Evolutionary conservation across 2,329 filamentous ascomycete species (phyloP), one percentile per base, ranked within the genome.

Genomic region (Talaromyces atroroseus): DNA sequence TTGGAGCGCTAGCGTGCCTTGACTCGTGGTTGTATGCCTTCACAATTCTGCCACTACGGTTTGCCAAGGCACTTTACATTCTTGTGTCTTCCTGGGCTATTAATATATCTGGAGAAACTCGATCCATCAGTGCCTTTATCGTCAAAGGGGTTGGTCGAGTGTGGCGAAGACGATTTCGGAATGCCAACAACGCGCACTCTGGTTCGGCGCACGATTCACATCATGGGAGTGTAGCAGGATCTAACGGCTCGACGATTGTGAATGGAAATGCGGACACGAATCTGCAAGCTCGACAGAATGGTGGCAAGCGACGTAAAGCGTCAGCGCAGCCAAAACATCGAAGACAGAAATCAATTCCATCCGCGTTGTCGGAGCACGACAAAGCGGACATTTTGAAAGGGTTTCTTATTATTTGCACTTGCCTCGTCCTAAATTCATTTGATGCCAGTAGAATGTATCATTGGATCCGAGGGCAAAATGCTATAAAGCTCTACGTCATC

Each of bases 391-490:
- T 99, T 12, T 79, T 99, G 2, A 95, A 95, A 71, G 94, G 94
- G 0, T 78, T 90, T 20, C 82, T 99, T 58, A 92, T 99, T 59
- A 82, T 96, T 49, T 85, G 83, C 65, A 96, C 90, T 67, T 95
- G 90, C 64, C 78, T 88, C 52, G 84, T 92, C 14, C 78, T 99
- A 51, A 92, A 96, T 85, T 86, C 84, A 23, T 87, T 99, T 47
- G 95, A 99, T 69, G 94, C 94, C 5, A 96, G 92, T 68, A 85
- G 92, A 52, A 96, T 97, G 90, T 99, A 99, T 68, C 94, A 99
- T 71, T 92, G 92, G 65, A 96, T 99, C 64, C 87, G 92, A 48
- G 94, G 91, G 0, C 94, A 99, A 71, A 92, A 92, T 1, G 92
- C 92, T 7, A 96, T 99, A 75, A 99, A 99, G 70, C 82, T 99